phyloP scores from a whole-genome alignment of 129 eudicot genomes.

The Kitagawia praeruptora region DNA sequence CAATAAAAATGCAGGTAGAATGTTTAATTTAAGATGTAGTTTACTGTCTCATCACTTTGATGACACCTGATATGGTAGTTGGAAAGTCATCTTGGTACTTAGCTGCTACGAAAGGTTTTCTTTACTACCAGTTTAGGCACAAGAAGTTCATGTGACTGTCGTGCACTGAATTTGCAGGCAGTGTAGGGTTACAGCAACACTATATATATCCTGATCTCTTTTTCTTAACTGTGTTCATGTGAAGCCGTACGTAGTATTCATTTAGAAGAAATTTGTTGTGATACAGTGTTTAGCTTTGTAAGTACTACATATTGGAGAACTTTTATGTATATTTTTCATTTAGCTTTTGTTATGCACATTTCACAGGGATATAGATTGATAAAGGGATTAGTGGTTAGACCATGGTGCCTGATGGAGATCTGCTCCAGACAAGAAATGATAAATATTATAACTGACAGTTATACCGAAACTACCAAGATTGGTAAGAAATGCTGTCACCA shows the following conservation, averaged over 20 bases:
- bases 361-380: constrained; percentile 71
- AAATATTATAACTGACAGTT: constrained; percentile 50
- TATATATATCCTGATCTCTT: background rate
- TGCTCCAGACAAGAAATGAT: constrained; percentile 80
- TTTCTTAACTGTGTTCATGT: background rate
- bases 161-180: background rate
- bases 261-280: background rate
- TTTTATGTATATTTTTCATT: background rate
- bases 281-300: background rate
- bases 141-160: background rate
- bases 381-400: constrained; percentile 68
- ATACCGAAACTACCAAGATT: constrained; percentile 63
- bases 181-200: background rate
- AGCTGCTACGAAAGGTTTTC: background rate
- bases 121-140: background rate
- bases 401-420: constrained; percentile 84
- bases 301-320: background rate
- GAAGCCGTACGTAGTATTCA: background rate
- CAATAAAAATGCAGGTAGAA: background rate
- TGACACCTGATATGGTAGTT: background rate
- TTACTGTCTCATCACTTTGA: background rate
- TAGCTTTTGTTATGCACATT: constrained; percentile 11
- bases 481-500: constrained; percentile 28
- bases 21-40: background rate
- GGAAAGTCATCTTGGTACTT: background rate